These are phyloP conservation scores for Populus euphratica DNA, from an alignment of 345 rosid genomes.

Conservation along the genomic window DNA sequence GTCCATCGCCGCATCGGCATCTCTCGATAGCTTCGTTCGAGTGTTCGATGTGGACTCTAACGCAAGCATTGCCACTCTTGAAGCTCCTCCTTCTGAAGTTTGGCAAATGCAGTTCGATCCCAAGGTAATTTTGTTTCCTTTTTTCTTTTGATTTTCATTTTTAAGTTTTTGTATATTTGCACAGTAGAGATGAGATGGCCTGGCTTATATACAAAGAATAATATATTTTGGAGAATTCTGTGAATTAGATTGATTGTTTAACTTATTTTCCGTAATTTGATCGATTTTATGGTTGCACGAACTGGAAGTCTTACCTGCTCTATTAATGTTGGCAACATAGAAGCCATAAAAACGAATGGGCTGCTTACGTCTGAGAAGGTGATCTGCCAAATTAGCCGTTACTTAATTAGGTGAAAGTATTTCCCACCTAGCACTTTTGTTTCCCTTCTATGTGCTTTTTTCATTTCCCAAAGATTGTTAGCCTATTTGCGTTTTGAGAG, in stretches of 20 bases:
- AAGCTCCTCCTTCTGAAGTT: constrained; percentile 95
- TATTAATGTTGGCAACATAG: background rate
- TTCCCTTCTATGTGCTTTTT: no score
- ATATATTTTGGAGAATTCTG: no score
- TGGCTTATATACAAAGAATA: no score
- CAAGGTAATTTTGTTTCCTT: constrained; percentile 39
- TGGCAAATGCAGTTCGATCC: constrained; percentile 98
- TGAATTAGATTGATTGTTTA: no score
- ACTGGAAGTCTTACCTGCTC: background rate
- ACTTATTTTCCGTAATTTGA: no score
- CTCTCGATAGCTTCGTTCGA: constrained; percentile 91
- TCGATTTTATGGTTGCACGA: background rate
- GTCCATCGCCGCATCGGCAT: constrained; percentile 82
- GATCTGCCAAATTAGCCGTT: no score
- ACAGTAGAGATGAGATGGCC: no score
- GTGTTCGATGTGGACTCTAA: constrained; percentile 94
- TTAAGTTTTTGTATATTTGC: background rate
- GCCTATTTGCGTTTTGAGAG: background rate
- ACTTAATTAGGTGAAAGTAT: no score
- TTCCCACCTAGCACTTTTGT: no score
- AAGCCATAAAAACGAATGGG: background rate
- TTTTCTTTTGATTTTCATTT: background rate
- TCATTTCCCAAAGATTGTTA: no score
- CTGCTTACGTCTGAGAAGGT: no score
- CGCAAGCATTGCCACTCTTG: constrained; percentile 79